Base-by-base conservation (phyloP, 129 eudicot species). In the Gnaphalium uliginosum region DNA sequence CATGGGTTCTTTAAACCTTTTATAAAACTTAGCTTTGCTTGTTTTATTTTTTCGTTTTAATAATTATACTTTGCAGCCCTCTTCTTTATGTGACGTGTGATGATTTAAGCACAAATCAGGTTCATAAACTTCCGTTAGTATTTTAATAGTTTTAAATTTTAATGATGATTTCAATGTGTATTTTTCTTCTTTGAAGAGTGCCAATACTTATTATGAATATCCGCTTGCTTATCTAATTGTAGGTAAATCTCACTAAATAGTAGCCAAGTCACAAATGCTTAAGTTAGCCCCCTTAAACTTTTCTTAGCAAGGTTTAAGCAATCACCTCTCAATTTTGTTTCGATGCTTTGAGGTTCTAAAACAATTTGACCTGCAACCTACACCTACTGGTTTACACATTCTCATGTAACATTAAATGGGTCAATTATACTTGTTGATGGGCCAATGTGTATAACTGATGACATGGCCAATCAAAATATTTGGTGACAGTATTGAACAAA, bases 401-500 rank as follows among this genome's bases (percentile, higher is more conserved):
- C 60, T 54, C 23, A 54, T 2, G 3, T 54, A 17, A 17, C 22
- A 5, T 21, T 3, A 7, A 54, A 54, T 54, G 8, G 22, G 60
- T 6, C 25, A 18, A 54, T 5, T 18, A 56, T 18, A 56, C 9
- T n/a, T 18, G 22, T 6, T 22, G 19, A 13, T 25, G 18, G 13
- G 66, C 66, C 66, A 61, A 59, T 10, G 33, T 59, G 65, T 59
- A 22, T 8, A 58, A 6, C 23, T 58, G 64, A 58, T 58, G 64
- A 58, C 15, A 3, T 58, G 30, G 4, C 22, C 30, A 15, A 41
- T 57, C 11, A 21, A 22, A 4, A 22, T 51, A 51, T 51, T 4
- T 51, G 58, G 22, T 26, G 68, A 27, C 68, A 62, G 18, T 27
- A 5, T 26, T 61, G 10, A 27, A 62, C 68, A 27, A 62, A 25